Evolutionary conservation across 768 basidiomycete genomes (phyloP).

Genomic region (Rhizopogon vesiculosus): DNA sequence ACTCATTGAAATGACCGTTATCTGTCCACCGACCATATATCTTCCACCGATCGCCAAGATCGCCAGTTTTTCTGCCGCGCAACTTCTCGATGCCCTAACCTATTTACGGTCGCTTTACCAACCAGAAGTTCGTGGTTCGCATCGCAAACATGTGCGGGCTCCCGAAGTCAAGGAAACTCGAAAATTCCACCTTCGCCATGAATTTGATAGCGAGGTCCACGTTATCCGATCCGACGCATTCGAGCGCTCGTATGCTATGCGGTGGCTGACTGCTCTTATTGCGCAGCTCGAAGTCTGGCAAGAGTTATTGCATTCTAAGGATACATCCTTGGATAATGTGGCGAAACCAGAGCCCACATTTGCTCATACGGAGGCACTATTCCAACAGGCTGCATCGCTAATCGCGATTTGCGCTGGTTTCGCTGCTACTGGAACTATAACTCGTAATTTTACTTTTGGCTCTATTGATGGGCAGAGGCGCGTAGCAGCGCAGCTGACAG

Average conservation of each 20-base stretch:
- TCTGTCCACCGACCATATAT: constrained; percentile 40
- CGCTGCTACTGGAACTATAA: constrained; percentile 54
- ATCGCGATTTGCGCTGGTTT: constrained; percentile 63
- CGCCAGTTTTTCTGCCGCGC: constrained; percentile 24
- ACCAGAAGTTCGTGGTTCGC: constrained; percentile 59
- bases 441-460: constrained; percentile 48
- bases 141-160: constrained; percentile 26
- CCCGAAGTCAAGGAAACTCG: not conserved
- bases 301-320: not conserved
- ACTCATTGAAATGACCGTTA: not conserved
- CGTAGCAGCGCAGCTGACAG: constrained; percentile 47
- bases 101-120: constrained; percentile 54
- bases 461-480: constrained; percentile 5
- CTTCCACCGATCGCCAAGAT: constrained; percentile 53
- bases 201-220: constrained; percentile 16
- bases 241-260: constrained; percentile 64
- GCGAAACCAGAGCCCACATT: not conserved
- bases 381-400: constrained; percentile 54
- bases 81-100: constrained; percentile 39
- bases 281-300: constrained; percentile 26
- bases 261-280: constrained; percentile 72
- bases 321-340: not conserved
- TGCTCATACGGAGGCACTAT: constrained; percentile 29
- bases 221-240: constrained; percentile 52
- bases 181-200: not conserved